Conservation (phyloP, 257 asterid species). For the Solanum tacnaense region DNA sequence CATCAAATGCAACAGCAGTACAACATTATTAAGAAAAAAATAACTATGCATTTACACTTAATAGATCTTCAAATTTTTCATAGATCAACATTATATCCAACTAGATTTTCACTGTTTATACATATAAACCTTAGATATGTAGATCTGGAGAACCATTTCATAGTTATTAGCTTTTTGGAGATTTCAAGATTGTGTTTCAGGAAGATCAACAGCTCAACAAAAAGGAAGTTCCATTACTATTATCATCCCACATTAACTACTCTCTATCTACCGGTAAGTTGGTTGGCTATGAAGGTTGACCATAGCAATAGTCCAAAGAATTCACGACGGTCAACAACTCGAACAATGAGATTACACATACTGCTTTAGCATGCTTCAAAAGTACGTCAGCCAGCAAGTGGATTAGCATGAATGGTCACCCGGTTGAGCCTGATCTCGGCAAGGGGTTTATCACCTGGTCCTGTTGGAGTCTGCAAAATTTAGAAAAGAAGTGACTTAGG, state of each 20-base stretch:
- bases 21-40: neutral
- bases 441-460: conserved; percentile 79
- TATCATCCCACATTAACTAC: neutral
- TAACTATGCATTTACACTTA: neutral
- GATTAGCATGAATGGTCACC: conserved; percentile 88
- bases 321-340: neutral
- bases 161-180: neutral
- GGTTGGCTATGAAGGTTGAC: neutral
- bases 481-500: neutral
- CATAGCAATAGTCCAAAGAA: neutral
- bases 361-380: neutral
- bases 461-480: conserved; percentile 71
- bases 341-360: neutral
- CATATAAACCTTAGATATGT: neutral
- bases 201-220: neutral
- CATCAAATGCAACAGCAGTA: neutral
- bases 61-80: neutral
- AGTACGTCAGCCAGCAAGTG: conserved; percentile 65
- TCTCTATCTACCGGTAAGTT: neutral
- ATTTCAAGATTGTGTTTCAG: neutral
- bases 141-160: neutral
- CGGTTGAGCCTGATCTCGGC: conserved; percentile 92
- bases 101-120: neutral
- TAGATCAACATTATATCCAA: neutral
- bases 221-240: neutral